Conservation (phyloP, 345 rosid species). For the Hypericum perforatum region DNA sequence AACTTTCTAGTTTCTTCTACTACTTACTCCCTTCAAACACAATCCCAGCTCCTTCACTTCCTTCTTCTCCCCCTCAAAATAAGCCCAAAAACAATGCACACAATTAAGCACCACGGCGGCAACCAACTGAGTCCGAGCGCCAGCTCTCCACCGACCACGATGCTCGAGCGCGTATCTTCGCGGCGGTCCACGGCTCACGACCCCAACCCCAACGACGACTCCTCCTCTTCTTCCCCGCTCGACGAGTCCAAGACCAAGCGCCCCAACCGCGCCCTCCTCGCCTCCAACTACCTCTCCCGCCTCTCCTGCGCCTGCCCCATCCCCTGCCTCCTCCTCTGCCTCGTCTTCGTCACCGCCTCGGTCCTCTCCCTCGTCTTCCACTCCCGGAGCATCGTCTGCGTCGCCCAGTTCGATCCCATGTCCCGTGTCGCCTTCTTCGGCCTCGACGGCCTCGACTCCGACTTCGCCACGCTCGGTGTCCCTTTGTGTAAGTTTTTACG, state of each 20-base stretch:
- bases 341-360: constrained; percentile 5
- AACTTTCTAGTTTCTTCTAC: too few relatives aligned
- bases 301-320: constrained; percentile 12
- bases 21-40: too few relatives aligned
- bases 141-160: constrained; percentile 3
- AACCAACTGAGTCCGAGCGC: not conserved
- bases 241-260: constrained; percentile 25
- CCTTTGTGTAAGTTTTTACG: constrained; percentile 83
- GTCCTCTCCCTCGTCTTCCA: constrained; percentile 11
- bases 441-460: constrained; percentile 69
- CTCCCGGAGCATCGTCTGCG: constrained; percentile 53
- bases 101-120: too few relatives aligned
- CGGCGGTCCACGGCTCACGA: constrained; percentile 15
- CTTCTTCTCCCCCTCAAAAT: too few relatives aligned
- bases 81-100: too few relatives aligned
- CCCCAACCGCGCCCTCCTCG: constrained; percentile 14
- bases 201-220: constrained; percentile 9
- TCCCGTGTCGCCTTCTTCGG: constrained; percentile 69
- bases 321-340: constrained; percentile 15
- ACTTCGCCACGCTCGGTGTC: constrained; percentile 88
- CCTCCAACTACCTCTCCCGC: constrained; percentile 21
- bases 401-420: constrained; percentile 52
- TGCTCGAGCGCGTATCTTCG: constrained; percentile 23
- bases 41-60: too few relatives aligned
- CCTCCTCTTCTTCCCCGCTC: constrained; percentile 2